Base-by-base conservation (phyloP, 192 early-diverging fungal genomes). In the Mortierella antarctica region DNA sequence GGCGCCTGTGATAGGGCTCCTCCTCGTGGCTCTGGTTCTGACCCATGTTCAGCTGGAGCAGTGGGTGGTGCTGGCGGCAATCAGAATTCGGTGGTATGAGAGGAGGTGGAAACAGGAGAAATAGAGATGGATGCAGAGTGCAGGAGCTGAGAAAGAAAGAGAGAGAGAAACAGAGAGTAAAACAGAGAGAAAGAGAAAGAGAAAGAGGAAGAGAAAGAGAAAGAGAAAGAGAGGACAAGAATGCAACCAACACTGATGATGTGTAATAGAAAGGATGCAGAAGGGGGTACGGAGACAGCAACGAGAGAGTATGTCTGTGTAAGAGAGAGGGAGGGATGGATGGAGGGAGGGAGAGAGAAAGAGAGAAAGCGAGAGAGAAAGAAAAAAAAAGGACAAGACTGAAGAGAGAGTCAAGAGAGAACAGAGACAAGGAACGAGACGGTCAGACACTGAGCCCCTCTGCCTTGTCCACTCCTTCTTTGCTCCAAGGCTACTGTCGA, bases 1-100 rank as follows among this genome's bases (percentile, higher is more conserved):
- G 74, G 46, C 67, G 74, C 55, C 49, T 69, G 23, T 77, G 74
- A 13, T 77, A 77, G 23, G 66, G 74, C 12, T 77, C 74, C 18
- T 56, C 57, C 44, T 49, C 7, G 44, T 44, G 41, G 55, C 74
- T 77, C 21, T 69, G 67, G 62, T 70, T 77, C 42, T 77, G 74
- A 18, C 74, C 74, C 74, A 77, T 77, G 45, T 56, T 47, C 4
- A 20, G 48, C 6, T 31, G 20, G n/a, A 41, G 17, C 20, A 42
- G 18, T 54, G 15, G 31, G 7, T 17, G 52, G 13, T 13, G 42
- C 21, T 62, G n/a, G 11, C 40, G 23, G 18, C 57, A 17, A 21
- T 59, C 42, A 39, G 31, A 31, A 31, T 31, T 31, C 15, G 18
- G 9, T 46, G 44, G 15, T 17, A 7, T 7, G 41, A 7, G 11